Percentiles rank a stretch among this genome's conserved stretches.
Conservation (phyloP, 2,329 filamentous ascomycete species). For the Penicillium sp. region DNA sequence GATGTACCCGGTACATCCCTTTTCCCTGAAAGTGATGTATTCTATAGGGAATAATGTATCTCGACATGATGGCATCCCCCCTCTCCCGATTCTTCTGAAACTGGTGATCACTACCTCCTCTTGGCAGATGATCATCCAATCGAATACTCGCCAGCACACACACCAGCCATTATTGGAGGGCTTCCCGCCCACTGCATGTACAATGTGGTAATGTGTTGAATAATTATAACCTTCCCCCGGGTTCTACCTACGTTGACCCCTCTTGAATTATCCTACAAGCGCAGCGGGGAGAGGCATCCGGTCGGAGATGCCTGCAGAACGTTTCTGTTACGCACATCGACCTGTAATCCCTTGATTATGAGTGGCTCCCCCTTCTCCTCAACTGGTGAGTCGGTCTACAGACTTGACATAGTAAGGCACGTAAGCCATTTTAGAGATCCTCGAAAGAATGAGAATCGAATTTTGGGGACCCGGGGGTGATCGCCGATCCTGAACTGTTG, state of each 20-base stretch:
- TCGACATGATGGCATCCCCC: constrained; percentile 4
- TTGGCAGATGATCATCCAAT: constrained; percentile 6
- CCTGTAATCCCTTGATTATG: constrained; percentile 4
- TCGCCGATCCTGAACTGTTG: constrained; percentile 17
- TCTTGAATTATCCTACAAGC: neutral
- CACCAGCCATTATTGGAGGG: constrained; percentile 3
- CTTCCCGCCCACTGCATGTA: neutral
- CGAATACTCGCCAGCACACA: neutral
- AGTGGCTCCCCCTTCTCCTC: constrained; percentile 4
- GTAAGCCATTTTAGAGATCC: neutral
- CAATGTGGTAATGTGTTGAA: neutral
- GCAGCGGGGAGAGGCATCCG: neutral
- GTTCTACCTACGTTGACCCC: neutral
- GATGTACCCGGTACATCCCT: constrained; percentile 19
- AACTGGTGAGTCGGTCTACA: neutral
- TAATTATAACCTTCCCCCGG: neutral
- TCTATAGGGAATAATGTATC: neutral
- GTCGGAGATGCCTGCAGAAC: neutral
- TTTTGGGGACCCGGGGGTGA: neutral
- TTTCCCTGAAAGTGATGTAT: constrained; percentile 1
- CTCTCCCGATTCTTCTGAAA: neutral
- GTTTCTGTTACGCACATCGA: neutral
- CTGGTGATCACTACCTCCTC: constrained; percentile 12
- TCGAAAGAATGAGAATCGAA: neutral
- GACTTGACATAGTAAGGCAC: neutral